These are phyloP conservation scores for Trypanosomatidae sp. DNA, from an alignment of 208 protist species.

Conservation along the genomic window DNA sequence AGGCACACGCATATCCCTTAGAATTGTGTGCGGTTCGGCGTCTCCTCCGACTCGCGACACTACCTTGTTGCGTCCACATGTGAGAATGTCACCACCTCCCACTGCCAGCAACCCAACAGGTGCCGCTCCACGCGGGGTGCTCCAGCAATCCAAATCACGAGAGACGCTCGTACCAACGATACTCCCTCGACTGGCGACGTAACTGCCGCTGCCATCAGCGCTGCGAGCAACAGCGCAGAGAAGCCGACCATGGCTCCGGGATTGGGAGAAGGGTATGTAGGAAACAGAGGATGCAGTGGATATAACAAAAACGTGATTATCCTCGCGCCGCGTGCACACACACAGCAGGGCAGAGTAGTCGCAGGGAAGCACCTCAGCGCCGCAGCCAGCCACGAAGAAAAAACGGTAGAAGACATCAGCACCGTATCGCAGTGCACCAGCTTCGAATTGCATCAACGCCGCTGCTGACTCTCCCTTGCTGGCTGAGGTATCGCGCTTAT, in stretches of 20 bases:
- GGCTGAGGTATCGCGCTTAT: neutral
- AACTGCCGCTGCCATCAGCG: conserved; percentile 30
- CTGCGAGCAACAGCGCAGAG: conserved; percentile 30
- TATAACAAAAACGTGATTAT: conserved; percentile 17
- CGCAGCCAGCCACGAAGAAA: conserved; percentile 53
- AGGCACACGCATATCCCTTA: conserved; percentile 18
- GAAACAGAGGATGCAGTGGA: conserved; percentile 48
- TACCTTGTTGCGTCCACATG: conserved; percentile 20
- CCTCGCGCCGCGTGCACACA: conserved; percentile 33
- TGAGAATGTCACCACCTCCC: conserved; percentile 14
- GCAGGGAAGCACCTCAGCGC: conserved; percentile 71
- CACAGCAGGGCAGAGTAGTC: conserved; percentile 70
- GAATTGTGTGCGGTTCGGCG: conserved; percentile 12
- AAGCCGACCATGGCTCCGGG: conserved; percentile 34
- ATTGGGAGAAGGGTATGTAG: conserved; percentile 64
- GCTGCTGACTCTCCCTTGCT: neutral
- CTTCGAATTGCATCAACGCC: conserved; percentile 7
- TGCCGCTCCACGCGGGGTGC: conserved; percentile 10
- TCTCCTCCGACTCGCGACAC: conserved; percentile 5
- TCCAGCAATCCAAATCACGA: conserved; percentile 24
- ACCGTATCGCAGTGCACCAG: conserved; percentile 6
- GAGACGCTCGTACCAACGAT: conserved; percentile 59
- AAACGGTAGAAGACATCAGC: conserved; percentile 29
- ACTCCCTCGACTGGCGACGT: conserved; percentile 48
- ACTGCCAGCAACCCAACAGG: conserved; percentile 19